A percentile compares a stretch with the other conserved stretches of the same genome.
Conservation (phyloP, 2,329 filamentous ascomycete genomes). For the Cryphonectria radicalis region DNA sequence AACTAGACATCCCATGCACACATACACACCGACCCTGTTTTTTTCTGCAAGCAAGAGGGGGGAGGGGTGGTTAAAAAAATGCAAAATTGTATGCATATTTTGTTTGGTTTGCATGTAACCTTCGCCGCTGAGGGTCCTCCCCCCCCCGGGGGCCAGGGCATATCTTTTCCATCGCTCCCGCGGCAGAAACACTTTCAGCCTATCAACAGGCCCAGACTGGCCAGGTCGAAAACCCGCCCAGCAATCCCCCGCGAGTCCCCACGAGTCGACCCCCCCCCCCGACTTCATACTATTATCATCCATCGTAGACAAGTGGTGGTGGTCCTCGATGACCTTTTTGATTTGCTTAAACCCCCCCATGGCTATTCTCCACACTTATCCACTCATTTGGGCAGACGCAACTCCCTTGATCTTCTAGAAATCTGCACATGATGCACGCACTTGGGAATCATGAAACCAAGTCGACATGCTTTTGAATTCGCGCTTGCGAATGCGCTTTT, state of each 20-base stretch:
- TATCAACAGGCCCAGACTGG: conserved; percentile 20
- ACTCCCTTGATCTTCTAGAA: conserved; percentile 7
- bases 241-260: conserved; percentile 10
- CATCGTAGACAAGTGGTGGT: background rate
- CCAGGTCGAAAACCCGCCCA: conserved; percentile 19
- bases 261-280: background rate
- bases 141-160: background rate
- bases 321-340: conserved; percentile 13
- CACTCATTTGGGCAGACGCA: conserved; percentile 3
- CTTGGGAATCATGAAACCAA: background rate
- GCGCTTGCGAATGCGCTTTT: conserved; percentile 7
- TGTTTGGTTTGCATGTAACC: background rate
- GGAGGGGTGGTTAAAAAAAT: background rate
- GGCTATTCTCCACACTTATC: conserved; percentile 19
- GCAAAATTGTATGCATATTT: background rate
- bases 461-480: background rate
- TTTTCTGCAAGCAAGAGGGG: background rate
- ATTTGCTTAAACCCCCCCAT: conserved; percentile 18
- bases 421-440: background rate
- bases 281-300: background rate
- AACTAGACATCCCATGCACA: conserved; percentile 17
- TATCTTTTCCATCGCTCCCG: background rate
- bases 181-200: conserved; percentile 21
- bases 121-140: background rate
- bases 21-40: conserved; percentile 15